A percentile compares a stretch with the other conserved stretches of the same genome.
Evolutionary conservation across 2,329 filamentous ascomycete genomes (phyloP).

Genomic region (Diplocarpon rosae): DNA sequence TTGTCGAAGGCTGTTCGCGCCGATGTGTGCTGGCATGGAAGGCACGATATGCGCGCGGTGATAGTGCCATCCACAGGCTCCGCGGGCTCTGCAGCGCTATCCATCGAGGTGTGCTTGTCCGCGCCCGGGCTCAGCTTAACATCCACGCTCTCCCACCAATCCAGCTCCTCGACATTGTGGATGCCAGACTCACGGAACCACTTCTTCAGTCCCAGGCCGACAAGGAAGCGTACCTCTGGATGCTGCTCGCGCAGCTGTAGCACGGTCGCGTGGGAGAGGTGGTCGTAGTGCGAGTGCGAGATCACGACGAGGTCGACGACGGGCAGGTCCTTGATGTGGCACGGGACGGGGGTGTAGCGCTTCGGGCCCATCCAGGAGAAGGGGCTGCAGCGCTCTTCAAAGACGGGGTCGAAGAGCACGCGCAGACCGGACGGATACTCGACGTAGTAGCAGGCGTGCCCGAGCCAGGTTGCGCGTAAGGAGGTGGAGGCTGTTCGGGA

Average conservation of each 20-base stretch:
- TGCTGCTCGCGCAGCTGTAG: slow-evolving; percentile 58
- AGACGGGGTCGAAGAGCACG: slow-evolving; percentile 88
- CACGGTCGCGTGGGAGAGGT: slow-evolving; percentile 69
- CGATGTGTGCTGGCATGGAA: slow-evolving; percentile 77
- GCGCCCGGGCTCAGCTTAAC: slow-evolving; percentile 45
- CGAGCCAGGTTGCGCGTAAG: slow-evolving; percentile 85
- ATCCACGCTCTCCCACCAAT: slow-evolving; percentile 87
- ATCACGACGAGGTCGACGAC: slow-evolving; percentile 52
- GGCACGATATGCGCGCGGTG: slow-evolving; percentile 60
- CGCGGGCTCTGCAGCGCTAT: slow-evolving; percentile 22
- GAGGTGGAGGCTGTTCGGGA: slow-evolving; percentile 38
- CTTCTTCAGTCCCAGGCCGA: slow-evolving; percentile 67
- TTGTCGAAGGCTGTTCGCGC: slow-evolving; percentile 56
- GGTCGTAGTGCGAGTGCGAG: slow-evolving; percentile 71
- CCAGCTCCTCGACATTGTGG: slow-evolving; percentile 71
- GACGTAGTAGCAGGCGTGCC: slow-evolving; percentile 87
- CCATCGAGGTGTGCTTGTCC: slow-evolving; percentile 20
- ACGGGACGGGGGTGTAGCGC: slow-evolving; percentile 68
- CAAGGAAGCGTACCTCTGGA: slow-evolving; percentile 78
- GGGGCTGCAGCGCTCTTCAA: slow-evolving; percentile 77
- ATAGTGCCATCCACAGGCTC: slow-evolving; percentile 39
- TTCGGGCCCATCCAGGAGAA: slow-evolving; percentile 60
- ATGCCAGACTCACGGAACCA: slow-evolving; percentile 72
- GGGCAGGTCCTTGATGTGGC: slow-evolving; percentile 67
- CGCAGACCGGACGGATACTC: slow-evolving; percentile 81